A percentile compares a stretch with the other conserved stretches of the same genome.
phyloP scores from a whole-genome alignment of 208 protist genomes.

The Naegleria gruberi region DNA sequence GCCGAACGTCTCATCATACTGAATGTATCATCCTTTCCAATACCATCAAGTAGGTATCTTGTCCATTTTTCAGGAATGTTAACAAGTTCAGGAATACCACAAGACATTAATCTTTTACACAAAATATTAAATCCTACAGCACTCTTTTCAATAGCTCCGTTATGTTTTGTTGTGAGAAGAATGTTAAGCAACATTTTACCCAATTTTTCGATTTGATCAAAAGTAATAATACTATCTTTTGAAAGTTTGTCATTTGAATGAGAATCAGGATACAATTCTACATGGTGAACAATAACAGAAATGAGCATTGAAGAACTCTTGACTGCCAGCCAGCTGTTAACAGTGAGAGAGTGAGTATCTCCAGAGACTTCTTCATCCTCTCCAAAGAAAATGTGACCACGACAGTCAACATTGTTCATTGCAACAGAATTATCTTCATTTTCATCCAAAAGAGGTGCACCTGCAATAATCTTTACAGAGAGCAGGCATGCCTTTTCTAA shows the following conservation, averaged over 20 bases:
- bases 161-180: constrained; percentile 25
- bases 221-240: background rate
- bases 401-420: constrained; percentile 20
- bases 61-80: constrained; percentile 26
- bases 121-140: constrained; percentile 8
- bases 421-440: constrained; percentile 23
- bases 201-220: background rate
- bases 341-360: constrained; percentile 18
- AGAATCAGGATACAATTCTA: background rate
- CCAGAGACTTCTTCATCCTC: background rate
- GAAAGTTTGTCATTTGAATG: background rate
- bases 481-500: background rate
- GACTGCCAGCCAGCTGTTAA: constrained; percentile 35
- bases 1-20: constrained; percentile 27
- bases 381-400: constrained; percentile 26
- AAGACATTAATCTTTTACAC: constrained; percentile 18
- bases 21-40: background rate
- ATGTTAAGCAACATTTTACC: constrained; percentile 23
- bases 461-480: constrained; percentile 21
- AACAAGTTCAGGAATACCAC: background rate
- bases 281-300: background rate
- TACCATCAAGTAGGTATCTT: constrained; percentile 1
- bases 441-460: too few relatives aligned
- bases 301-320: constrained; percentile 22
- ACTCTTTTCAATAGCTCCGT: constrained; percentile 34